A percentile compares a stretch with the other conserved stretches of the same genome.
phyloP scores from a whole-genome alignment of 345 rosid genomes.

The Euphorbia lathyris region DNA sequence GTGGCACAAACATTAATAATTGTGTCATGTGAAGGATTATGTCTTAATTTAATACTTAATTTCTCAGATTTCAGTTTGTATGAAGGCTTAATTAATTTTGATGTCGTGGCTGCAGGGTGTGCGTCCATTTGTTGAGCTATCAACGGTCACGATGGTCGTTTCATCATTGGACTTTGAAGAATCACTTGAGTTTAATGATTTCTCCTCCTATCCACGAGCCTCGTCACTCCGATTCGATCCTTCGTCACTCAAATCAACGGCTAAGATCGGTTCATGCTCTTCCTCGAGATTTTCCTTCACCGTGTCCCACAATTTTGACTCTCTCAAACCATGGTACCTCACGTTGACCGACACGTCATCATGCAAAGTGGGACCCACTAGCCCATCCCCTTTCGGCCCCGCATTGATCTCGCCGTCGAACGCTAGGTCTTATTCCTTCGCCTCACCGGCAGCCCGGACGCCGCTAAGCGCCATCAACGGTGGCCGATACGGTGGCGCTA shows the following conservation, averaged over 20 bases:
- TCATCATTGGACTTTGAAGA: slow-evolving; percentile 77
- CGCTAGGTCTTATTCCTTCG: slow-evolving; percentile 68
- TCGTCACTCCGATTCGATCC: slow-evolving; percentile 78
- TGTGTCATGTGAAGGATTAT: background rate
- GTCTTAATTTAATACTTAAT: background rate
- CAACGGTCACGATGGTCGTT: slow-evolving; percentile 56
- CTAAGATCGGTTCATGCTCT: slow-evolving; percentile 69
- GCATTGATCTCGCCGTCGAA: slow-evolving; percentile 63
- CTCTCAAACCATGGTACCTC: slow-evolving; percentile 94
- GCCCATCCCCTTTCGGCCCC: slow-evolving; percentile 41
- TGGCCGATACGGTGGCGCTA: background rate
- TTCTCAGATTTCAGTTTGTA: background rate
- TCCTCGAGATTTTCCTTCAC: slow-evolving; percentile 94
- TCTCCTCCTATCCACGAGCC: slow-evolving; percentile 56
- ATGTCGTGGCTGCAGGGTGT: slow-evolving; percentile 54
- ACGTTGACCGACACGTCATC: slow-evolving; percentile 60
- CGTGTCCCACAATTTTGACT: slow-evolving; percentile 79
- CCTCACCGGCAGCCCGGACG: slow-evolving; percentile 71
- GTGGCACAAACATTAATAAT: background rate
- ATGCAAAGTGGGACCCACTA: slow-evolving; percentile 43
- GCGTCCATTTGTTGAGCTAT: slow-evolving; percentile 82
- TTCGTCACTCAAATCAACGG: slow-evolving; percentile 54
- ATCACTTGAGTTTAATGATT: slow-evolving; percentile 56
- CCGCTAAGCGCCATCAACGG: slow-evolving; percentile 42
- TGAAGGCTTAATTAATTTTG: background rate